Evolutionary conservation across 176 grass and related monocot species (phyloP), one percentile per base, ranked within the genome.

Genomic region (Chloris gayana): DNA sequence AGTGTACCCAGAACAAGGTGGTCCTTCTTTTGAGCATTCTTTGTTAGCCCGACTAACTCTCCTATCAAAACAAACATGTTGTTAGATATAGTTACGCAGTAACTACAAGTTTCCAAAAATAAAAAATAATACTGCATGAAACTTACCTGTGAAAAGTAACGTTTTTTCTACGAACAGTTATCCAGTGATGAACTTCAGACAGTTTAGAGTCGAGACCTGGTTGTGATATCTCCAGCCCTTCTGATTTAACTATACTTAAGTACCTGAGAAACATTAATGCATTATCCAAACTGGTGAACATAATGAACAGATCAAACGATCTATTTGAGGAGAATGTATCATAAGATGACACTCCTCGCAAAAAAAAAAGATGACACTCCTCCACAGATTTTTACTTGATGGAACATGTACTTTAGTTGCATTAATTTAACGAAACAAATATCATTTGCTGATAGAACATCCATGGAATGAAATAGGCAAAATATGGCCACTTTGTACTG

Each of bases 171-270:
- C 85, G 95, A 86, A 90, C 84, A 75, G 85, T 98, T 80, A 98
- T 94, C n/a, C 74, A 78, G 51, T 98, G 90, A 88, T 98, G 91
- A 77, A 98, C 88, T 94, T 98, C 92, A 73, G 89, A 86, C 41
- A 80, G 75, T 51, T 92, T 90, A 88, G 90, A 86, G 70, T 98
- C 88, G 25, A 98, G 78, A 67, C 74, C 89, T 78, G 95, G 95
- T 62, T 98, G 95, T 58, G 95, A 98, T 70, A 98, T 94, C 83
- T 94, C 88, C 49, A 98, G 77, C 14, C 90, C 86, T 84, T 91
- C 90, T 92, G 92, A 94, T 91, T 91, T 90, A 49, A 98, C 75
- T 84, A 91, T 90, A 82, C 88, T 87, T 68, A 92, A 80, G 79
- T 98, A 98, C 76, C 95, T 98, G 81, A 26, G 84, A 46, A 61